Percentiles rank a stretch among this genome's conserved stretches.
Evolutionary conservation across 2,329 filamentous ascomycete genomes (phyloP).

Genomic region (Hypomyces perniciosus): DNA sequence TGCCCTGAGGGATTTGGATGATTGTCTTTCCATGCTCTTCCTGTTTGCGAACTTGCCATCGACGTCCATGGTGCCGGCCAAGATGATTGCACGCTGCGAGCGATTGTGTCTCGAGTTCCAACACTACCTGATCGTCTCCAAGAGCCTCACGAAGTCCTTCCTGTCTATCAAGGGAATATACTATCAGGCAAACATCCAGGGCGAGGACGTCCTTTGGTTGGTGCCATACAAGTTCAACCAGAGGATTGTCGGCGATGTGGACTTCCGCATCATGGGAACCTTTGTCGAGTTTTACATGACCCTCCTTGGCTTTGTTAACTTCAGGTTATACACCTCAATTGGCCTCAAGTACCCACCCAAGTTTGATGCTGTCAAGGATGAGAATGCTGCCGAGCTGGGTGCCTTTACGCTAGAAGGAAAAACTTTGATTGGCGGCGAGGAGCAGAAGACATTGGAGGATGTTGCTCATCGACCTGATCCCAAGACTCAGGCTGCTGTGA

Average conservation of each 20-base stretch:
- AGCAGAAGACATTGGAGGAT: constrained; percentile 46
- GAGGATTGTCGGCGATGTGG: constrained; percentile 84
- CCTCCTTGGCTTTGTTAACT: constrained; percentile 92
- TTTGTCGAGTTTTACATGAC: constrained; percentile 99
- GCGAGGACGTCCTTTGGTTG: constrained; percentile 94
- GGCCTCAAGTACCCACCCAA: constrained; percentile 94
- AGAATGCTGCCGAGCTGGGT: constrained; percentile 80
- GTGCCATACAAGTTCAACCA: constrained; percentile 99
- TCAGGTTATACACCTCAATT: constrained; percentile 82
- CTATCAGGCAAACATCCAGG: constrained; percentile 95
- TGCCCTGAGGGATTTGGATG: constrained; percentile 88
- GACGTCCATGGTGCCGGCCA: constrained; percentile 80
- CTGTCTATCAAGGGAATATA: constrained; percentile 99
- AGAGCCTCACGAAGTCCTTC: constrained; percentile 92
- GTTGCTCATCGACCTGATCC: constrained; percentile 50
- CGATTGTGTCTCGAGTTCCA: constrained; percentile 91
- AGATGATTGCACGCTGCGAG: constrained; percentile 94
- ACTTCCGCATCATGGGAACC: constrained; percentile 98
- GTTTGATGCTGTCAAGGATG: constrained; percentile 82
- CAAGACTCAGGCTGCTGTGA: constrained; percentile 58
- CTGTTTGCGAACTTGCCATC: constrained; percentile 95
- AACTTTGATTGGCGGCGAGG: constrained; percentile 52
- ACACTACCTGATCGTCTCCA: constrained; percentile 90
- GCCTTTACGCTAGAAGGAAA: constrained; percentile 83
- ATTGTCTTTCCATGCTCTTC: constrained; percentile 94